Percentiles rank a stretch among this genome's conserved stretches.
Conservation (phyloP, 352 stramenopile species). For the Globisporangium radiosum region DNA sequence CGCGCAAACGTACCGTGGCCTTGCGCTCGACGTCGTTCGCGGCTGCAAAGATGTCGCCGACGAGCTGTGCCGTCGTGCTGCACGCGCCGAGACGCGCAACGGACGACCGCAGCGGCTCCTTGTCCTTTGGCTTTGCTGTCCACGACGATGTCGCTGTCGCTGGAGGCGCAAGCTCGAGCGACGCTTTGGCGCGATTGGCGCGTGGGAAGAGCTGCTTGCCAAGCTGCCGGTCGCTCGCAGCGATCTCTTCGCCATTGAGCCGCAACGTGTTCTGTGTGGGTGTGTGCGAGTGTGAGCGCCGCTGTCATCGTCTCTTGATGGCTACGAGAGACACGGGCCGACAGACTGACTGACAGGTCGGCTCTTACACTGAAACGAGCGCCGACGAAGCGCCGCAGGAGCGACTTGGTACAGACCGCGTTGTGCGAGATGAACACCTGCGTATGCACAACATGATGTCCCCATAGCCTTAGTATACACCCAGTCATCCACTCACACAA, state of each 20-base stretch:
- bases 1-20: conserved; percentile 18
- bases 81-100: conserved; percentile 1
- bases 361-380: conserved; percentile 33
- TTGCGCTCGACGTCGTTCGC: conserved; percentile 56
- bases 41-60: conserved; percentile 36
- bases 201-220: conserved; percentile 60
- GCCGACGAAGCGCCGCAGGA: conserved; percentile 52
- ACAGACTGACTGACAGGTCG: too few species aligned
- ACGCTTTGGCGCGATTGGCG: conserved; percentile 3
- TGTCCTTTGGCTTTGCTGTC: conserved; percentile 7
- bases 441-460: background rate
- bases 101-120: conserved; percentile 8
- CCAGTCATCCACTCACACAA: background rate
- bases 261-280: conserved; percentile 42
- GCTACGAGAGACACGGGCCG: too few species aligned
- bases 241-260: conserved; percentile 62
- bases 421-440: conserved; percentile 68
- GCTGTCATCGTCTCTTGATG: too few species aligned
- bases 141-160: background rate
- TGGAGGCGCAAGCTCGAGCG: conserved; percentile 2
- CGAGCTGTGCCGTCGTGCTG: conserved; percentile 16
- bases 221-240: conserved; percentile 27
- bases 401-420: conserved; percentile 36
- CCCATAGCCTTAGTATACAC: background rate
- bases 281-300: background rate